phyloP scores from a whole-genome alignment of 2,329 filamentous ascomycete species.

The Microcyclosporella mali region DNA sequence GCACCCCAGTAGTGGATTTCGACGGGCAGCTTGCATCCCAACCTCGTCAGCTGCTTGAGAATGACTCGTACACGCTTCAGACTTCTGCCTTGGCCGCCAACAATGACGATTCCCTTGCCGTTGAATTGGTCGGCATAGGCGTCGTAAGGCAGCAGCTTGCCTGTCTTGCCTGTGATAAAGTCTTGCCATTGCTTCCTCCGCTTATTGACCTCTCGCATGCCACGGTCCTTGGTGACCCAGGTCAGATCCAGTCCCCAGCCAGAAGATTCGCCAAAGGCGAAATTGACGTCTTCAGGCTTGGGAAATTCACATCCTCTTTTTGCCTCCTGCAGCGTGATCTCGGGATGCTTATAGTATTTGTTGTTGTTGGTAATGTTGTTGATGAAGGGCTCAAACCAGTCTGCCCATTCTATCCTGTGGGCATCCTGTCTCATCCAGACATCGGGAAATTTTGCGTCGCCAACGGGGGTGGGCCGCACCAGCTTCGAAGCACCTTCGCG shows the following conservation, averaged over 20 bases:
- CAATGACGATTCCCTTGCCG: constrained; percentile 30
- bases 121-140: constrained; percentile 19
- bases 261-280: constrained; percentile 6
- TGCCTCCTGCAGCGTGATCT: constrained; percentile 6
- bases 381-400: constrained; percentile 6
- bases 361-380: constrained; percentile 2
- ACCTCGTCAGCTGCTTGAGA: constrained; percentile 12
- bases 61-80: constrained; percentile 25
- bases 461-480: too few relatives aligned
- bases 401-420: neutral
- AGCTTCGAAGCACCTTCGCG: too few relatives aligned
- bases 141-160: constrained; percentile 19
- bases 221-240: constrained; percentile 3
- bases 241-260: constrained; percentile 8
- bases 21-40: constrained; percentile 24
- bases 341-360: too few relatives aligned
- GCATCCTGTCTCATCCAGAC: neutral
- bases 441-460: too few relatives aligned
- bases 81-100: constrained; percentile 24
- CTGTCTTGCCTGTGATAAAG: constrained; percentile 15
- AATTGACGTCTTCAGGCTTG: constrained; percentile 6
- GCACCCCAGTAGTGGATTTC: constrained; percentile 31
- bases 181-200: constrained; percentile 15
- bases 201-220: constrained; percentile 1
- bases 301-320: constrained; percentile 6